Evolutionary conservation across 345 rosid species (phyloP), one percentile per base, ranked within the genome.

Genomic region (Populus davidiana): DNA sequence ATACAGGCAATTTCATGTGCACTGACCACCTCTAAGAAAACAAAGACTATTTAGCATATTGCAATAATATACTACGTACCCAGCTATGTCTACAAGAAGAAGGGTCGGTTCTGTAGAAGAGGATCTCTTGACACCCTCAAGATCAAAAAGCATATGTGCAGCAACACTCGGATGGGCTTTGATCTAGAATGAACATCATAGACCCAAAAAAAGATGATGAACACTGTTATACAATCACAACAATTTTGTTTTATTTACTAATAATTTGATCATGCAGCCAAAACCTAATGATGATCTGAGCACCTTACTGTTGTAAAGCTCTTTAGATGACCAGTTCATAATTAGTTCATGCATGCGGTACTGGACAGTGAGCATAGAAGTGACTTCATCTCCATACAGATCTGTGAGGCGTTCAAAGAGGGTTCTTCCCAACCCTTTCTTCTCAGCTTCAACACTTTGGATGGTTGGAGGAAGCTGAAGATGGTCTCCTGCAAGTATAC

Each of bases 261-360:
- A 52, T 17, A 75, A 70, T 67, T 76, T 79, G 13, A 75, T 29
- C 35, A 12, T 56, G 66, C 41, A 63, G 49, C 73, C 33, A 74
- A 64, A 31, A 75, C 35, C 71, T 35, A 73, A 43, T 64, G 23
- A 65, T 62, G 50, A 79, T 59, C 49, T 47, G 16, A 75, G 81
- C 73, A 92, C 97, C 97, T 93, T 92, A 62, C 85, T 84, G 77
- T 87, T 70, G 43, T 96, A 93, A 59, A 96, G 97, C 89, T 93
- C 98, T 75, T 88, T 82, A 0, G 98, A 96, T 56, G 99, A 96
- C 99, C 99, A 96, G 76, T 90, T 87, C 99, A 96, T 96, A 52
- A 96, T 92, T 75, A 87, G 97, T 87, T 96, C 97, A 80, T 92
- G 94, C 99, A 96, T 96, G 77, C 98, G 97, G 73, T 96, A 96